These are phyloP conservation scores for Aspergillus cristatus DNA, from an alignment of 495 filamentous ascomycete species.

Conservation along the genomic window DNA sequence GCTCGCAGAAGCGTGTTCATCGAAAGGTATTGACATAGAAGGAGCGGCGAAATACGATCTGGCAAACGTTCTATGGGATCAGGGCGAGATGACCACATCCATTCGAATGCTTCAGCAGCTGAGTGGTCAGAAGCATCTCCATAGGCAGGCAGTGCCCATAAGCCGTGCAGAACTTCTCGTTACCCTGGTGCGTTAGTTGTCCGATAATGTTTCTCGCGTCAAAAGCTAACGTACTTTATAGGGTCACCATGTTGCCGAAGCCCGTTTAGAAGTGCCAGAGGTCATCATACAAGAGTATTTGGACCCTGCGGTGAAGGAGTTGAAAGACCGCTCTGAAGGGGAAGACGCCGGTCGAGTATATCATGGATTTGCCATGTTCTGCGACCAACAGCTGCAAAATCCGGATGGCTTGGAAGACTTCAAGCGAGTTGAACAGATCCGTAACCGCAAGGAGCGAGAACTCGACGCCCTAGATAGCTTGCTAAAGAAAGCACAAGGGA, in stretches of 20 bases:
- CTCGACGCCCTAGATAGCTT: conserved; percentile 55
- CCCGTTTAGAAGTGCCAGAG: conserved; percentile 86
- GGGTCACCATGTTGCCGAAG: conserved; percentile 82
- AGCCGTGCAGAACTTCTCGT: conserved; percentile 75
- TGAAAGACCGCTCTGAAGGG: conserved; percentile 59
- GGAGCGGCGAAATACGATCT: conserved; percentile 67
- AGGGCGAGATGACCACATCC: conserved; percentile 84
- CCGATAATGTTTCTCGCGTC: background rate
- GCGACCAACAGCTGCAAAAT: conserved; percentile 85
- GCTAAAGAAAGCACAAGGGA: conserved; percentile 40
- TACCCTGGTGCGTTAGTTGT: conserved; percentile 52
- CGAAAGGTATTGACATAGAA: conserved; percentile 63
- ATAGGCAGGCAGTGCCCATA: conserved; percentile 63
- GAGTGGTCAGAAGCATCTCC: conserved; percentile 48
- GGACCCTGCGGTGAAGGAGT: conserved; percentile 67
- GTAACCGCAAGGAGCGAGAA: conserved; percentile 71
- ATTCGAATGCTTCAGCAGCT: conserved; percentile 79
- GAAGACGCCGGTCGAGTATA: conserved; percentile 79
- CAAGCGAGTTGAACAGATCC: conserved; percentile 66
- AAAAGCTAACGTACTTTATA: conserved; percentile 19
- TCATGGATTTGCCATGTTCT: conserved; percentile 91
- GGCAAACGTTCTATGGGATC: conserved; percentile 88
- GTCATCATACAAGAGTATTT: conserved; percentile 79
- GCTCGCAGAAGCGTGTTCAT: conserved; percentile 55
- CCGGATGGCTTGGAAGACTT: conserved; percentile 78